Evolutionary conservation across 2,329 filamentous ascomycete species (phyloP).

Genomic region (Nigrospora osmanthi): DNA sequence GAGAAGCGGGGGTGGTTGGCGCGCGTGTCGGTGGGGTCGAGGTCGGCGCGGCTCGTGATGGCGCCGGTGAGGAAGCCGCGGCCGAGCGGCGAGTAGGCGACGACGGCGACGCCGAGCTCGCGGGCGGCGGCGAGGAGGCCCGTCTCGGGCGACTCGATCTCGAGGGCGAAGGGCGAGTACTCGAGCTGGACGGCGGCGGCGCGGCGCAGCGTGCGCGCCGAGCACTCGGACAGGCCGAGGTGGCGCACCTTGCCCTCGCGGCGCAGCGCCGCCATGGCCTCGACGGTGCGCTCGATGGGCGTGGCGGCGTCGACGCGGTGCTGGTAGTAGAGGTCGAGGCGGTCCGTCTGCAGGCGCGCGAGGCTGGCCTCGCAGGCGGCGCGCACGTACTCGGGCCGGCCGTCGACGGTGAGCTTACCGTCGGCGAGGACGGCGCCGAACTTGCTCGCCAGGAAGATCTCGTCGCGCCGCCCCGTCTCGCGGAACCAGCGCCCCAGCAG

Average conservation of each 20-base stretch:
- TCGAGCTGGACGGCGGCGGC: constrained; percentile 44
- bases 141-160: constrained; percentile 45
- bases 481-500: constrained; percentile 33
- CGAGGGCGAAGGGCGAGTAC: constrained; percentile 43
- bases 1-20: constrained; percentile 31
- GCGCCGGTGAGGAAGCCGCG: constrained; percentile 9
- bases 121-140: constrained; percentile 40
- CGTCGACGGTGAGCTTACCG: constrained; percentile 11
- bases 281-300: constrained; percentile 37
- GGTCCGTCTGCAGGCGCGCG: constrained; percentile 36
- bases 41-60: constrained; percentile 33
- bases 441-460: constrained; percentile 45
- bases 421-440: constrained; percentile 31
- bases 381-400: constrained; percentile 16
- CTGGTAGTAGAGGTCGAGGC: constrained; percentile 47
- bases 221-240: constrained; percentile 39
- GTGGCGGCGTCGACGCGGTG: constrained; percentile 38
- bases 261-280: constrained; percentile 38
- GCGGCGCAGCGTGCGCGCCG: constrained; percentile 35
- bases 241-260: constrained; percentile 43
- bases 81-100: constrained; percentile 41
- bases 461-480: constrained; percentile 33
- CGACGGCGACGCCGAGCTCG: constrained; percentile 44
- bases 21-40: constrained; percentile 31
- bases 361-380: constrained; percentile 26